Base-by-base conservation (phyloP, 2,329 filamentous ascomycete species). In the Nemania sp. region DNA sequence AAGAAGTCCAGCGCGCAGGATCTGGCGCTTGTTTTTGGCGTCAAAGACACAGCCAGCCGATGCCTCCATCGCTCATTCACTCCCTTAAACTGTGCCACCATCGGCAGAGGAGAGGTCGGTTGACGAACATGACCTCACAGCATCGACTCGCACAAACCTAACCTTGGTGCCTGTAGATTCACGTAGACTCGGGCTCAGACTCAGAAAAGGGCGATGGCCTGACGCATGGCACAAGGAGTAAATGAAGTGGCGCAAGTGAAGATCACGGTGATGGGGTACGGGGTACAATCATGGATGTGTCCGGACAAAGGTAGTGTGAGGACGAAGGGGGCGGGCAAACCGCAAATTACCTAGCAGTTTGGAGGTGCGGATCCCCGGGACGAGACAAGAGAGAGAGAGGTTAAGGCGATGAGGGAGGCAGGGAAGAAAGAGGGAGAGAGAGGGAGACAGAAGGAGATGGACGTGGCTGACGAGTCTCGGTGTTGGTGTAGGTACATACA, bases 301-400 rank as follows among this genome's bases (percentile, higher is more conserved):
- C n/a, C n/a, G n/a, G n/a, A n/a, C n/a, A n/a, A n/a, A n/a, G n/a
- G n/a, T n/a, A n/a, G n/a, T n/a, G n/a, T n/a, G n/a, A n/a, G n/a
- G n/a, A n/a, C 15, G 35, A 21, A 42, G 37, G 5, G 45, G 47
- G 53, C 39, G 49, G 60, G 63, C 63, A 65, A 65, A 61, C 54
- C 60, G 63, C 52, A 65, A 59, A 55, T 60, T 63, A n/a, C n/a
- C n/a, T n/a, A 51, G 35, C 32, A 34, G 29, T 40, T 37, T 9
- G 48, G 57, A 60, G 53, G 49, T 47, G 52, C 51, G 55, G 59
- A 54, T 35, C 54, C 49, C 20, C 37, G 48, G 45, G 51, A 40
- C 32, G 29, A 57, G 52, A 50, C 39, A 42, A 52, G 20, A 45
- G 34, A 53, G 45, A n/a, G n/a, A n/a, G n/a, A n/a, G n/a, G n/a